Conservation (phyloP, 23 red algal genomes). For the Agarophyton chilense region DNA sequence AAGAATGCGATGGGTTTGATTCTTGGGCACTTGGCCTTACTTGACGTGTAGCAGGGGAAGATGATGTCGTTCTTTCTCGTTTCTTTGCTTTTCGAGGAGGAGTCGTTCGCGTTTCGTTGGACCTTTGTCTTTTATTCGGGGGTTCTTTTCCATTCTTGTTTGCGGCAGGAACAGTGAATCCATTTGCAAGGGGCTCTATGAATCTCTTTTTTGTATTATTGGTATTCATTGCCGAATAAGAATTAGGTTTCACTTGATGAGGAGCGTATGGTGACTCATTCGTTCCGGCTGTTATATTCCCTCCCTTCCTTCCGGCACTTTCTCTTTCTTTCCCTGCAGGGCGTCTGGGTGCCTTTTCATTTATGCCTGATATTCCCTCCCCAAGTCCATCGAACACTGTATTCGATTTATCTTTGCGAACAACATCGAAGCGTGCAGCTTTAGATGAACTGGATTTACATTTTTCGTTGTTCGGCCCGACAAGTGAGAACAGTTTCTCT, state of each 20-base stretch:
- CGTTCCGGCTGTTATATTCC: background rate
- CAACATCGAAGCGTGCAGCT: background rate
- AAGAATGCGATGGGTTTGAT: background rate
- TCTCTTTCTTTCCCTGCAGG: background rate
- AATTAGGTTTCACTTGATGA: background rate
- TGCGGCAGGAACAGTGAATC: background rate
- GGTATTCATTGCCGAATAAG: background rate
- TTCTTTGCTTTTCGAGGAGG: constrained; percentile 9
- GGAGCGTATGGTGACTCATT: background rate
- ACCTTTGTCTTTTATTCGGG: background rate
- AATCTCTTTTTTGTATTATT: background rate
- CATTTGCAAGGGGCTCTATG: background rate
- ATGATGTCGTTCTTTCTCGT: background rate
- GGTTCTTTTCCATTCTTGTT: background rate
- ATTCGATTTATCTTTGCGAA: background rate
- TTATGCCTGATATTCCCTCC: background rate
- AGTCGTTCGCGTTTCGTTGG: constrained; percentile 9
- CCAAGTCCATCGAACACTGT: background rate
- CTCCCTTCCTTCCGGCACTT: background rate
- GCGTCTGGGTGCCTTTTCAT: background rate
- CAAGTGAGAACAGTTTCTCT: background rate
- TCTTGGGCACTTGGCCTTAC: background rate
- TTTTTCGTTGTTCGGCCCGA: background rate
- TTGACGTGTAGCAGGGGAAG: background rate
- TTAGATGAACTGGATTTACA: background rate